These are phyloP conservation scores for Chlamydomonas eustigma DNA, from an alignment of 139 green algal genomes.

Conservation along the genomic window DNA sequence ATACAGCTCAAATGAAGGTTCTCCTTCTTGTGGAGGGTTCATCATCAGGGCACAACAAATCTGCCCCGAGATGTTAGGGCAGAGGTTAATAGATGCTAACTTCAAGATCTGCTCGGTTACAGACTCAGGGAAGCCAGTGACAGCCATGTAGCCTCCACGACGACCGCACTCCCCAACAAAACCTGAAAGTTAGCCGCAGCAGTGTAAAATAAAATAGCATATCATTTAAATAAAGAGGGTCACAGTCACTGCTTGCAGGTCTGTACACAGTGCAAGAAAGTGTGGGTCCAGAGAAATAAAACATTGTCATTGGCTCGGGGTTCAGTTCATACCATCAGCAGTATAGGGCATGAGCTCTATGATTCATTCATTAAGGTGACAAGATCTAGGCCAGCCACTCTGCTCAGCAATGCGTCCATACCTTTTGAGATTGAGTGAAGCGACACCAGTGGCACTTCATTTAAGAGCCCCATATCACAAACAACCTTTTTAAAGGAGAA, in stretches of 20 bases:
- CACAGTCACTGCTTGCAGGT: too few species aligned
- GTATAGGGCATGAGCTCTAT: too few species aligned
- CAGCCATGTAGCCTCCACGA: constrained; percentile 79
- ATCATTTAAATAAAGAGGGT: too few species aligned
- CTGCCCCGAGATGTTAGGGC: constrained; percentile 87
- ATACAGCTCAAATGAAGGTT: constrained; percentile 77
- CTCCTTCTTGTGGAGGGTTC: constrained; percentile 80
- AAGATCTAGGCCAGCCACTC: too few species aligned
- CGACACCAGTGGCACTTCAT: constrained; percentile 64
- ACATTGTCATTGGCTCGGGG: too few species aligned
- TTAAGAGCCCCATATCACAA: constrained; percentile 49
- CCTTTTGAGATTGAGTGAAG: constrained; percentile 90
- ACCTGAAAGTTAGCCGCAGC: too few species aligned
- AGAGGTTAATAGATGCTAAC: constrained; percentile 87
- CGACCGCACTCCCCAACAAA: constrained; percentile 69
- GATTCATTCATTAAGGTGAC: too few species aligned
- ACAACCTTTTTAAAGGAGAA: constrained; percentile 77
- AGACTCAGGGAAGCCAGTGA: constrained; percentile 21
- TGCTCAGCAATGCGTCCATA: background rate
- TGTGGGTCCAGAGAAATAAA: too few species aligned
- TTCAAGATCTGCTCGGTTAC: constrained; percentile 68
- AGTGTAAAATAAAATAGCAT: too few species aligned
- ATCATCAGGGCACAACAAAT: constrained; percentile 83
- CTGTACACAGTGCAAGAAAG: too few species aligned
- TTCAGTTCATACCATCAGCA: too few species aligned